Base-by-base conservation (phyloP, 306 rosid genomes). In the Cicer bijugum region DNA sequence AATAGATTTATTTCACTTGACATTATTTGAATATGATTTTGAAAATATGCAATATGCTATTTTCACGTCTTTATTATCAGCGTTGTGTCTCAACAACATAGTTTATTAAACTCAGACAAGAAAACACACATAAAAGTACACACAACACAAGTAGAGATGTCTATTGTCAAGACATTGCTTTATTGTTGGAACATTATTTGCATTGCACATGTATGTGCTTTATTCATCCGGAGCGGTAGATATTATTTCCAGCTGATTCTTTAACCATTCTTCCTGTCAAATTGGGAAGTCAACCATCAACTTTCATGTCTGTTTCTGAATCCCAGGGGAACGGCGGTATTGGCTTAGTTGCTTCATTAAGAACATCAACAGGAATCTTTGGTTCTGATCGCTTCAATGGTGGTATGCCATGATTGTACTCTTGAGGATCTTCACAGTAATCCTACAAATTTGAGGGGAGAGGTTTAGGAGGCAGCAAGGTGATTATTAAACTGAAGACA, bases 281-380 rank as follows among this genome's bases (percentile, higher is more conserved):
- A 12, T 50, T 23, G 44, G 75, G 56, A 62, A 73, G 46, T 76
- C 70, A 83, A 40, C 84, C 91, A 50, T 81, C 91, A 44, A 92
- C 83, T 69, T 83, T 84, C 89, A 81, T 81, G 74, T 88, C 97
- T 33, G 95, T 88, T 69, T 84, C 88, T 44, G 79, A 62, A 33
- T 82, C 82, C 98, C 97, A 93, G 9, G 85, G 80, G 84, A 88
- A 86, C 50, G 97, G 88, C 44, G 74, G 82, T 10, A n/a, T 67
- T 81, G 86, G 90, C 72, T 83, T 73, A 61, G 92, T 87, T 80
- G 94, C 94, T 59, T 88, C 84, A 45, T 85, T 80, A 63, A 90
- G 83, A 46, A 67, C 82, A 71, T 89, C 90, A 8, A 42, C 77
- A 12, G 90, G 75, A 42, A 86, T 81, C 75, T 85, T 74, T 81